Evolutionary conservation across 495 filamentous ascomycete species (phyloP).

Genomic region (Amniculicola lignicola): DNA sequence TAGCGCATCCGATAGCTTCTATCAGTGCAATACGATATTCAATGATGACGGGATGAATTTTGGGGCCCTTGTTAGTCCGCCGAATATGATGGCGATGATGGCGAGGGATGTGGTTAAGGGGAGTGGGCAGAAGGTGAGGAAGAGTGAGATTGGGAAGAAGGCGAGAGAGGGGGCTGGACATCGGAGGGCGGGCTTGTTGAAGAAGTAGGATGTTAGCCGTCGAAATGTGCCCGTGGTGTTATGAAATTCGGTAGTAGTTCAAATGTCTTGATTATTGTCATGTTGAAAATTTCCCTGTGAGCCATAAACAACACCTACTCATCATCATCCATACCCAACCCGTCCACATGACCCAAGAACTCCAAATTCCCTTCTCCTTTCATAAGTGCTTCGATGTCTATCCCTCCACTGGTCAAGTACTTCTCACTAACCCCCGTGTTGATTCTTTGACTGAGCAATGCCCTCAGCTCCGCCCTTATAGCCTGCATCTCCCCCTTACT

Average conservation of each 20-base stretch:
- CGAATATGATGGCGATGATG: neutral
- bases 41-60: neutral
- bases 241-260: no score
- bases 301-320: neutral
- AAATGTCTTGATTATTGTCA: no score
- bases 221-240: no score
- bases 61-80: neutral
- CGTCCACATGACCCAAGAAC: constrained; percentile 64
- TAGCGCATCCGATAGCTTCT: neutral
- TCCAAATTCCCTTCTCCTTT: constrained; percentile 54
- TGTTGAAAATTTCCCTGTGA: no score
- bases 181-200: no score
- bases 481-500: constrained; percentile 67
- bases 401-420: constrained; percentile 74
- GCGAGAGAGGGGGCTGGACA: no score
- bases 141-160: no score
- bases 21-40: constrained; percentile 28
- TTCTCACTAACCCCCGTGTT: constrained; percentile 90
- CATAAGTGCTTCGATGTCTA: constrained; percentile 79
- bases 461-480: constrained; percentile 61
- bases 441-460: constrained; percentile 67
- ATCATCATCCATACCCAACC: constrained; percentile 46
- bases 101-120: neutral
- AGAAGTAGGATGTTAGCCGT: no score
- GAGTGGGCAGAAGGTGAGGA: neutral